phyloP scores from a whole-genome alignment of 1,139 yeast genomes.

The Geotrichum siamense region DNA sequence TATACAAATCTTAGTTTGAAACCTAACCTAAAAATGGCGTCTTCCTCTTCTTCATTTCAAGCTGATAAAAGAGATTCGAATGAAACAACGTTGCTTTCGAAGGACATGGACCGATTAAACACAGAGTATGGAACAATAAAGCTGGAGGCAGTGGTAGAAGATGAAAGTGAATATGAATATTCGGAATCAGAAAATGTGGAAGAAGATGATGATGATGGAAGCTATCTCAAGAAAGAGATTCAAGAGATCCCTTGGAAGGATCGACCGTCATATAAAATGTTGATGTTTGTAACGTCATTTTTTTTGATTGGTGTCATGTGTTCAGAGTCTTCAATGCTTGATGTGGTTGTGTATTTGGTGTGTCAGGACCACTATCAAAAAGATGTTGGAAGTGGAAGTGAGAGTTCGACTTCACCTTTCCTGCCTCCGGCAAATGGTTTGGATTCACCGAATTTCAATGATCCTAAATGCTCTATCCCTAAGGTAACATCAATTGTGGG shows the following conservation, averaged over 20 bases:
- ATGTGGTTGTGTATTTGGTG: constrained; percentile 24
- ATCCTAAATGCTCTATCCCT: constrained; percentile 25
- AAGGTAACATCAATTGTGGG: constrained; percentile 27
- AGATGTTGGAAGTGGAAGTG: constrained; percentile 5
- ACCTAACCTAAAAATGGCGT: too few relatives aligned
- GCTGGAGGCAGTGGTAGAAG: neutral
- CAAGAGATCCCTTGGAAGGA: constrained; percentile 13
- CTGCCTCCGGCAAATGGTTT: neutral
- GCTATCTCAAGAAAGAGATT: constrained; percentile 8
- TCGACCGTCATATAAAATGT: constrained; percentile 19
- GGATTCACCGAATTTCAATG: constrained; percentile 12
- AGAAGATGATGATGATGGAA: constrained; percentile 1
- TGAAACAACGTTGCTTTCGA: too few relatives aligned
- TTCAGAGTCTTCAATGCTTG: constrained; percentile 21
- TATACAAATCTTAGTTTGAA: too few relatives aligned
- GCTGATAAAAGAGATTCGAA: too few relatives aligned
- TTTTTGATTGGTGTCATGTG: constrained; percentile 22
- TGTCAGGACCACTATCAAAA: constrained; percentile 21
- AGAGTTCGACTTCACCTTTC: neutral
- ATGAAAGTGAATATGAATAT: neutral
- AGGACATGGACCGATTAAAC: too few relatives aligned
- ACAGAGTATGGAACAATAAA: neutral
- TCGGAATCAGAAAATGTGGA: neutral
- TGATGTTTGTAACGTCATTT: constrained; percentile 17
- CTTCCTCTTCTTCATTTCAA: too few relatives aligned